Conservation (phyloP, 345 rosid species). For the Punica granatum region DNA sequence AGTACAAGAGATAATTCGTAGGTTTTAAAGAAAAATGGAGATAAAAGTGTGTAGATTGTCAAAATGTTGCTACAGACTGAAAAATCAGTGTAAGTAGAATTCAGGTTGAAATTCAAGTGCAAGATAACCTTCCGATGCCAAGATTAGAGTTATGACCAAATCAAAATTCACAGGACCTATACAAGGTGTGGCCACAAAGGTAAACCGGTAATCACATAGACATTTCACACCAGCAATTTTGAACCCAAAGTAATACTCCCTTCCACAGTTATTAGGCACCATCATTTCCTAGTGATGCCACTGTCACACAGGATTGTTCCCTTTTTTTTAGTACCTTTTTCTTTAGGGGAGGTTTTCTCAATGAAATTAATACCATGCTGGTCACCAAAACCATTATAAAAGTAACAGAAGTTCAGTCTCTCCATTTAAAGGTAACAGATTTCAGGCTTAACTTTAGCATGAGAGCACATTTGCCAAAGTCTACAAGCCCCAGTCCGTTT, state of each 20-base stretch:
- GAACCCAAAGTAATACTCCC: background rate
- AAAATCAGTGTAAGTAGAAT: background rate
- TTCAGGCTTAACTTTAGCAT: background rate
- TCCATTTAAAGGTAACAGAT: background rate
- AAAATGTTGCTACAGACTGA: background rate
- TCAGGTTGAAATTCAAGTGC: background rate
- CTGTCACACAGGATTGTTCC: no score
- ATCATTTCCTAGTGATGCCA: background rate
- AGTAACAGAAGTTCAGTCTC: background rate
- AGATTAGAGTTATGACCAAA: background rate
- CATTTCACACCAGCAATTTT: background rate
- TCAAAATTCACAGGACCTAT: background rate
- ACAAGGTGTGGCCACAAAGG: background rate
- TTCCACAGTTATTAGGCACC: background rate
- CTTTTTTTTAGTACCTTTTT: no score
- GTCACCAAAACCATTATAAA: background rate
- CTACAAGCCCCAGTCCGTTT: background rate
- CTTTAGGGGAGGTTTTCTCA: background rate
- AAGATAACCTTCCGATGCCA: background rate
- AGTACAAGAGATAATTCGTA: background rate
- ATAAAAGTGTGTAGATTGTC: background rate
- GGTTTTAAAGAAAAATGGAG: background rate
- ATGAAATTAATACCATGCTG: background rate
- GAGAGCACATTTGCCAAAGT: background rate
- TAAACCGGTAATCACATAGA: background rate